phyloP scores from a whole-genome alignment of 805 yeast species.

The Pichia thaimueangensis region DNA sequence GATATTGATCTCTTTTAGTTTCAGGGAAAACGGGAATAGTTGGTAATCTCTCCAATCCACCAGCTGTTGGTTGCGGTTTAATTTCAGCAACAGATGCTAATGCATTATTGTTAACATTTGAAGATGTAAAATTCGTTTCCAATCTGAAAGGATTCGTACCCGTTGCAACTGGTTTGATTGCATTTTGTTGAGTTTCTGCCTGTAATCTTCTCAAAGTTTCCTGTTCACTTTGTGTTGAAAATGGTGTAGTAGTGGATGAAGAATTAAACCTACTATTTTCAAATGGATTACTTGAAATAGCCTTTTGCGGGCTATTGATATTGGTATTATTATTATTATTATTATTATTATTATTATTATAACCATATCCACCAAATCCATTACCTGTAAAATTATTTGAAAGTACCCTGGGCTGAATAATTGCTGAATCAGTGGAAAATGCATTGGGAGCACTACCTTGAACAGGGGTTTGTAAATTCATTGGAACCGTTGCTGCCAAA shows the following conservation, averaged over 20 bases:
- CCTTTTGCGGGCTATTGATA: slow-evolving; percentile 2
- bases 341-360: background rate
- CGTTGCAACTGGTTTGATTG: slow-evolving; percentile 26
- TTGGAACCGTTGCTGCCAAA: slow-evolving; percentile 4
- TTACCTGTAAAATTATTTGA: slow-evolving; percentile 39
- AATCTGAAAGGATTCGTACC: slow-evolving; percentile 58
- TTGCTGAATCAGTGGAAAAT: slow-evolving; percentile 3
- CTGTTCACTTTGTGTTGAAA: slow-evolving; percentile 13
- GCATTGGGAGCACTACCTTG: slow-evolving; percentile 18
- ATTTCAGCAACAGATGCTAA: slow-evolving; percentile 21
- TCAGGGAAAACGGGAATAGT: slow-evolving; percentile 67
- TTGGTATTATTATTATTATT: background rate
- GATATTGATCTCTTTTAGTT: slow-evolving; percentile 32
- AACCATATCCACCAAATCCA: slow-evolving; percentile 44
- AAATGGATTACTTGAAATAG: slow-evolving; percentile 27
- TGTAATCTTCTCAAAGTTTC: slow-evolving; percentile 9
- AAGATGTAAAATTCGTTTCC: slow-evolving; percentile 14
- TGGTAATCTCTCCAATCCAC: slow-evolving; percentile 62
- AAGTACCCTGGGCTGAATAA: slow-evolving; percentile 7
- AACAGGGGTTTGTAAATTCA: slow-evolving; percentile 9
- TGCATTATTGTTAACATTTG: slow-evolving; percentile 12
- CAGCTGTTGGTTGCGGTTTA: slow-evolving; percentile 57
- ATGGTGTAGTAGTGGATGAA: slow-evolving; percentile 20
- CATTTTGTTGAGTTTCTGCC: background rate
- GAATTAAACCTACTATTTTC: slow-evolving; percentile 20